Base-by-base conservation (phyloP, 2,329 filamentous ascomycete genomes). In the Blastomyces percursus region DNA sequence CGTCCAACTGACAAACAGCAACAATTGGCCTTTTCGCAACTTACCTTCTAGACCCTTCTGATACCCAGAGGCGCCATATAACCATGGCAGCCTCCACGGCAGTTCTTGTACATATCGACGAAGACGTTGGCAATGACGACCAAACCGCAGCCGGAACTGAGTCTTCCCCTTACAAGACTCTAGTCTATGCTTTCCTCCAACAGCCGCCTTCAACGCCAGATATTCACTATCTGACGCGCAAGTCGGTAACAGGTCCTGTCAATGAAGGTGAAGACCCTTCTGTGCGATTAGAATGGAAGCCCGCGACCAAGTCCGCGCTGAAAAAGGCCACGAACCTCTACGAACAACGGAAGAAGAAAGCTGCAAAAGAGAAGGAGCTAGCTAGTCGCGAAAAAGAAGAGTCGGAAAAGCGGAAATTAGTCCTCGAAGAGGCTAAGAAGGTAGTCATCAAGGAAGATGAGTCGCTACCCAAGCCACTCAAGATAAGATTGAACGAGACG, bases 361-460 rank as follows among this genome's bases (percentile, higher is more conserved):
- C 88, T 54, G 84, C 84, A 69, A 91, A 91, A 77, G 88, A 89
- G 75, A 82, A 87, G 68, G 87, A 91, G 72, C 78, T 85, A 66
- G 87, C 86, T 62, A 85, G 87, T 55, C 83, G 86, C 62, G 85
- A 90, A 75, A 85, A 86, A 71, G 86, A 90, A 76, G 86, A 88
- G 73, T 84, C 86, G 65, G 84, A 86, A 68, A 86, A 88, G 71
- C 84, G 88, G 61, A 80, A 86, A 66, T 83, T 84, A 73, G 80
- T 90, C 40, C 80, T 95, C 40, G 90, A 95, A 72, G 89, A 92
- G 68, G 89, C 90, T 44, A 92, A 91, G 81, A 89, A 90, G 76
- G 82, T 93, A 66, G 77, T 87, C 63, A 79, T 88, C 64, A 80
- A 79, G 68, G 87, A 94, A 76, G 88, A 94, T 70, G 68, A 79